Percentiles rank a stretch among this genome's conserved stretches.
Conservation (phyloP, 83 land plant genomes). For the Diphasiastrum complanatum region DNA sequence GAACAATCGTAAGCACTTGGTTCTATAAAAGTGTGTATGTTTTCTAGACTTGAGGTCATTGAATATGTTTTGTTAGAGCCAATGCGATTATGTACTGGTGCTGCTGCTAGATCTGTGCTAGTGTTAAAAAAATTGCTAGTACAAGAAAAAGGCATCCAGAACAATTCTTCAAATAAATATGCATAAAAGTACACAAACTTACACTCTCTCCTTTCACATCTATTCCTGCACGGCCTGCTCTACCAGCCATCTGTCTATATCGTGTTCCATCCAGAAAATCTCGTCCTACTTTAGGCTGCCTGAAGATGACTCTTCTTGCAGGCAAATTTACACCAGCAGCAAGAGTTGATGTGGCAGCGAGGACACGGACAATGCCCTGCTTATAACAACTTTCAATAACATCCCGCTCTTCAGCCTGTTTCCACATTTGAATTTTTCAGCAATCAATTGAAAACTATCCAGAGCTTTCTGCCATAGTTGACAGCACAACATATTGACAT, state of each 20-base stretch:
- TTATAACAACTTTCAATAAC: slow-evolving; percentile 85
- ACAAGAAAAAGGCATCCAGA: background rate
- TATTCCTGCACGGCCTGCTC: slow-evolving; percentile 98
- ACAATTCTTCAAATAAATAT: background rate
- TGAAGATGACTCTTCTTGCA: slow-evolving; percentile 87
- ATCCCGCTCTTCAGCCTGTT: slow-evolving; percentile 91
- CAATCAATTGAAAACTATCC: too few species aligned
- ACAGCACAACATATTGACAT: too few species aligned
- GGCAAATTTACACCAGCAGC: slow-evolving; percentile 99
- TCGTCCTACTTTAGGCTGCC: slow-evolving; percentile 90
- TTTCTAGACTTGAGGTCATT: too few species aligned
- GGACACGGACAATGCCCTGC: slow-evolving; percentile 81
- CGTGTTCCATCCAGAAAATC: slow-evolving; percentile 95
- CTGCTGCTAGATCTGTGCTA: too few species aligned
- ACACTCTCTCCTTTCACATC: slow-evolving; percentile 97
- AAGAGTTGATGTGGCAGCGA: slow-evolving; percentile 93
- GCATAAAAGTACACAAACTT: slow-evolving; percentile 27
- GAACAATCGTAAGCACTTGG: too few species aligned
- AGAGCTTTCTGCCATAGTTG: too few species aligned
- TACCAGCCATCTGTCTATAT: slow-evolving; percentile 96
- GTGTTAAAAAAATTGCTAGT: too few species aligned
- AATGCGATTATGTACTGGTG: too few species aligned
- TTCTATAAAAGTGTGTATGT: too few species aligned
- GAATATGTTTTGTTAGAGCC: too few species aligned
- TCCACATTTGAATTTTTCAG: too few species aligned